Evolutionary conservation across 192 early-diverging fungal species (phyloP).

Genomic region (Spizellomyces sp.): DNA sequence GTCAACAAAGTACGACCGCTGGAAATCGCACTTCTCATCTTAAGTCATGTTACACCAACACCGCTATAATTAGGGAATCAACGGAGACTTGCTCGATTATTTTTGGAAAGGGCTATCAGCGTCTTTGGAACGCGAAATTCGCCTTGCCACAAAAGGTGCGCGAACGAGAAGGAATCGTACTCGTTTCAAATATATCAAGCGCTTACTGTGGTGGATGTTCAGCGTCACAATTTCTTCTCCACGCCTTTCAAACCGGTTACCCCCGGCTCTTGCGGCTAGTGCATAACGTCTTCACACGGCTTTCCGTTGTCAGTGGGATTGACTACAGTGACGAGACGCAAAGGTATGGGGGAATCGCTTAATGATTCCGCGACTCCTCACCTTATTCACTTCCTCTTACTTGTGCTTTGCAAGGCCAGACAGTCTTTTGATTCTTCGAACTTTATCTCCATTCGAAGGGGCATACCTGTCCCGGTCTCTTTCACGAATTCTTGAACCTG

Average conservation of each 20-base stretch:
- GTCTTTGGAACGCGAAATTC: slow-evolving; percentile 46
- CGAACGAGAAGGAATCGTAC: no score
- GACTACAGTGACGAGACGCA: slow-evolving; percentile 12
- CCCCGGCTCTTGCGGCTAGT: slow-evolving; percentile 54
- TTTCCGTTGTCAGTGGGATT: slow-evolving; percentile 35
- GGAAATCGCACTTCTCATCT: not conserved
- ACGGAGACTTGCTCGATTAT: slow-evolving; percentile 35
- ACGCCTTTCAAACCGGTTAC: slow-evolving; percentile 53
- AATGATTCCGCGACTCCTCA: not conserved
- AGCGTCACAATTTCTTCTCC: slow-evolving; percentile 41
- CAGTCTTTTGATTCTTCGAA: slow-evolving; percentile 30
- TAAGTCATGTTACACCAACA: no score
- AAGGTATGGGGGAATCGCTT: not conserved
- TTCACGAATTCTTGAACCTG: slow-evolving; percentile 62
- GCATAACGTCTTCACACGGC: slow-evolving; percentile 48
- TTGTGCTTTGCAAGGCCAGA: slow-evolving; percentile 16
- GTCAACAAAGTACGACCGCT: slow-evolving; percentile 32
- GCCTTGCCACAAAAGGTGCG: slow-evolving; percentile 43
- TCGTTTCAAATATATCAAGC: no score
- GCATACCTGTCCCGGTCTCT: slow-evolving; percentile 60
- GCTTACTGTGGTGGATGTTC: not conserved
- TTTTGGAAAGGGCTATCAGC: slow-evolving; percentile 41
- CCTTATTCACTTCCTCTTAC: not conserved
- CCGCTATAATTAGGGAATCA: slow-evolving; percentile 22
- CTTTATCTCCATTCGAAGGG: slow-evolving; percentile 47